A percentile compares a stretch with the other conserved stretches of the same genome.
phyloP scores from a whole-genome alignment of 352 stramenopile genomes.

The Blastocystis sp. region DNA sequence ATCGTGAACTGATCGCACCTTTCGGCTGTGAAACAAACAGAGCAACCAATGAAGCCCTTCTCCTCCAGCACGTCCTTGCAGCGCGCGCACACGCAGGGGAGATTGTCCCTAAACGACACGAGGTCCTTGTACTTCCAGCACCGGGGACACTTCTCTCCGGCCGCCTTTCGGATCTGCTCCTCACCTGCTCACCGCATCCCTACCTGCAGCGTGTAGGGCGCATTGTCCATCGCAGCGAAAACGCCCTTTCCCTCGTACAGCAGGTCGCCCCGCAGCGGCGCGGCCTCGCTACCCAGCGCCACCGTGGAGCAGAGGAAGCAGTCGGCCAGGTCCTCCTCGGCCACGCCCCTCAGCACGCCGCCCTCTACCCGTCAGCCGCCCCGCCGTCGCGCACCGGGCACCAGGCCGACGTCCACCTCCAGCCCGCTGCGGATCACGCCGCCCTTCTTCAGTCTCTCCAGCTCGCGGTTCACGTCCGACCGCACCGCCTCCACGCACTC shows the following conservation, averaged over 20 bases:
- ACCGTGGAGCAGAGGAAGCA: conserved; percentile 34
- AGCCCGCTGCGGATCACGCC: not conserved
- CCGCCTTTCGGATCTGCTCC: conserved; percentile 2
- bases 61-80: not conserved
- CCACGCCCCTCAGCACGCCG: not conserved
- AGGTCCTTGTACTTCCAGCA: conserved; percentile 64
- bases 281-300: not conserved
- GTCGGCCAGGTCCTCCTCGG: not conserved
- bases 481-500: not conserved
- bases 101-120: not conserved
- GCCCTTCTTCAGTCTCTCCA: conserved; percentile 30
- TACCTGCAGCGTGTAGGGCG: not conserved
- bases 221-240: not conserved
- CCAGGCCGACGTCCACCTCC: not conserved
- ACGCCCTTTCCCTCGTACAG: not conserved
- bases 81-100: not conserved
- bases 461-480: not conserved
- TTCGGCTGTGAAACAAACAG: not conserved
- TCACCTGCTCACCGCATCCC: not conserved
- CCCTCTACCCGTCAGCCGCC: not conserved
- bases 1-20: too few relatives aligned
- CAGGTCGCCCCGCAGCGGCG: not conserved
- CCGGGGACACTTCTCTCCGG: conserved; percentile 42
- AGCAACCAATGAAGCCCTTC: not conserved
- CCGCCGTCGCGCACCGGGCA: not conserved